These are phyloP conservation scores for Reticulascus tulasneorum DNA, from an alignment of 2,329 filamentous ascomycete genomes.

Conservation along the genomic window DNA sequence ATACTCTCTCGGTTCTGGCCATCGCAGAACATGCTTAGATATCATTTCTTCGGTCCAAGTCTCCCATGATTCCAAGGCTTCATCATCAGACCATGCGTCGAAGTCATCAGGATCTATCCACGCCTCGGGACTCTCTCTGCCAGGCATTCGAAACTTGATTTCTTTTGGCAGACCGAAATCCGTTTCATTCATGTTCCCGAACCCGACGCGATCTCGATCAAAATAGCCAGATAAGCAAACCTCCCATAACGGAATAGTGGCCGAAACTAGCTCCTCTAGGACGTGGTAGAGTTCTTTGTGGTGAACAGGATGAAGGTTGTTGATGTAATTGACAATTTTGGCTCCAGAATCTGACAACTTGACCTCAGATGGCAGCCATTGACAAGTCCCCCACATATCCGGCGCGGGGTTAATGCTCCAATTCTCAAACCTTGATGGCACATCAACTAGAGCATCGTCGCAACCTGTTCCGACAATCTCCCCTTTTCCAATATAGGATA, in stretches of 20 bases:
- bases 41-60: too few relatives aligned
- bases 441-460: constrained; percentile 13
- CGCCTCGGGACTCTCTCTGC: neutral
- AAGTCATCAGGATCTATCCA: too few relatives aligned
- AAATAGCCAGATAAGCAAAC: neutral
- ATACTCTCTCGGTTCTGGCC: neutral
- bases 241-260: constrained; percentile 38
- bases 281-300: constrained; percentile 25
- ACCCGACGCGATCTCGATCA: neutral
- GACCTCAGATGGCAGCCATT: constrained; percentile 25
- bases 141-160: neutral
- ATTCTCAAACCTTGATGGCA: neutral
- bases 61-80: too few relatives aligned
- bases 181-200: neutral
- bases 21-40: too few relatives aligned
- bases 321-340: constrained; percentile 41
- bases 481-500: too few relatives aligned
- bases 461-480: constrained; percentile 18
- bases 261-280: constrained; percentile 31
- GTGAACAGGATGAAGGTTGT: constrained; percentile 37
- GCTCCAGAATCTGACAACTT: constrained; percentile 29
- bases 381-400: constrained; percentile 11
- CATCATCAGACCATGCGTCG: too few relatives aligned
- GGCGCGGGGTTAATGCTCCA: neutral
- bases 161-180: neutral